Conservation (phyloP, 129 eudicot genomes). For the Flaveria robusta region DNA sequence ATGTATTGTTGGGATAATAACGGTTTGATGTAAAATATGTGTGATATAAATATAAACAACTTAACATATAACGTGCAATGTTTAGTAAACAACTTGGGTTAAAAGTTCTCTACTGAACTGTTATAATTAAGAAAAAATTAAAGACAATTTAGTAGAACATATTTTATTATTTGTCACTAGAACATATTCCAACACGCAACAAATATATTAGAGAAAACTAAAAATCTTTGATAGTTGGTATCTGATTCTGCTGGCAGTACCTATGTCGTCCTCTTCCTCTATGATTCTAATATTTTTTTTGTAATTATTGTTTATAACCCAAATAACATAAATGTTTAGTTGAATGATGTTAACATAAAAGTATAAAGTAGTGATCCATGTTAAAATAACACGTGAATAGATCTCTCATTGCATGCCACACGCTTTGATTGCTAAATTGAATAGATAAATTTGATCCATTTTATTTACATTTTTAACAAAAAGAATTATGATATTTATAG, state of each 20-base stretch:
- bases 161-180: not conserved
- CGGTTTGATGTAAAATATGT: no score
- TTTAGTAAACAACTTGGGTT: no score
- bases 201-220: slow-evolving; percentile 22
- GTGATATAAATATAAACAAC: no score
- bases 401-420: not conserved
- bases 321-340: not conserved
- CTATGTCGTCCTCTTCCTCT: slow-evolving; percentile 26
- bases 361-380: not conserved
- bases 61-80: no score
- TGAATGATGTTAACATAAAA: not conserved
- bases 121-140: no score
- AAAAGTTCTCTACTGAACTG: no score
- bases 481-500: no score
- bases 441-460: not conserved
- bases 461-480: not conserved
- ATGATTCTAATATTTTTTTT: not conserved
- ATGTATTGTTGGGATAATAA: no score
- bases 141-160: not conserved
- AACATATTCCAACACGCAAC: slow-evolving; percentile 34
- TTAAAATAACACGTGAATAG: not conserved
- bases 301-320: not conserved
- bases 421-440: not conserved
- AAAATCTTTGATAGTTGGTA: slow-evolving; percentile 25
- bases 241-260: slow-evolving; percentile 24